Evolutionary conservation across 257 asterid genomes (phyloP), one percentile per base, ranked within the genome.

Genomic region (Scutellaria baicalensis): DNA sequence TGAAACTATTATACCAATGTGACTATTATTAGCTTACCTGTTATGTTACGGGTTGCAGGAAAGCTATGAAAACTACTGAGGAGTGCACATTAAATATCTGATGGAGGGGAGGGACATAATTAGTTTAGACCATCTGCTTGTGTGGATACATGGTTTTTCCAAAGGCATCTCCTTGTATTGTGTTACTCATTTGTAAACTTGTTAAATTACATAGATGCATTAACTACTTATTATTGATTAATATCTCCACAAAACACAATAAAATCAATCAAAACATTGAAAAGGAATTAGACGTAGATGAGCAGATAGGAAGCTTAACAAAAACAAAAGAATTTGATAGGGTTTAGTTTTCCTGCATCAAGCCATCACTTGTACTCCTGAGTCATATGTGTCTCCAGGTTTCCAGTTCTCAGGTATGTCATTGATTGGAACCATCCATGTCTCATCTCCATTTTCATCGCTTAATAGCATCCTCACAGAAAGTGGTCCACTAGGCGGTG

Each of bases 381-480:
- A 81, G 78, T 91, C 96, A 11, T 85, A 84, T 67, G 68, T 77
- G 31, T 87, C 91, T 71, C 97, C 95, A 59, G 85, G 76, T 73
- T 85, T 84, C 96, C 96, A 91, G 86, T 83, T 89, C 48, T 59
- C 73, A 5, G 97, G 95, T 52, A 91, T 79, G 74, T 80, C 79
- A 21, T 80, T 87, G 12, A 69, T 70, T 38, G 96, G 91, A 77
- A 84, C 87, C 9, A 87, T 69, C 97, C 97, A 90, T 59, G 54
- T 72, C 79, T 86, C 94, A 4, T 84, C 92, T 59, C 84, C 95
- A 36, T 81, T 81, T 43, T 84, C 85, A 18, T 76, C 90, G 35
- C 86, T 84, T n/a, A 88, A 73, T 45, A 88, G 73, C 97, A 90
- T 86, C 74, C 97, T 90, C 64, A 90, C 51, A 2, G 92, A 77